Conservation (phyloP, 1,284 basidiomycete species). For the Ustilago trichophora region DNA sequence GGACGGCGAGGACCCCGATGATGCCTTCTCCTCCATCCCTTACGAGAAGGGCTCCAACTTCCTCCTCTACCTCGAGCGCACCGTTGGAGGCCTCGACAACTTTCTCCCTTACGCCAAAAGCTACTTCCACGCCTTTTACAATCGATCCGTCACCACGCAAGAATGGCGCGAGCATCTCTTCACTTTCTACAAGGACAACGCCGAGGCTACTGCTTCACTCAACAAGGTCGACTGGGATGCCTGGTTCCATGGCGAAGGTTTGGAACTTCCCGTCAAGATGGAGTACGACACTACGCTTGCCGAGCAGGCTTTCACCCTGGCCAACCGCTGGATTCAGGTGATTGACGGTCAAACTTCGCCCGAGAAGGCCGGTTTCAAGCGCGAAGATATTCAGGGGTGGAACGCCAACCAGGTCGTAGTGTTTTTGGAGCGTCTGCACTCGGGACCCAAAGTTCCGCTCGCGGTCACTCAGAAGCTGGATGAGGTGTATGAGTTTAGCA, state of each 20-base stretch:
- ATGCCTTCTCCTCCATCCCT: slow-evolving; percentile 71
- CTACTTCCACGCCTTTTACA: slow-evolving; percentile 73
- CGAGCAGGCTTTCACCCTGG: slow-evolving; percentile 74
- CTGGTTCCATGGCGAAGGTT: slow-evolving; percentile 87
- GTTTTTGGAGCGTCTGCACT: slow-evolving; percentile 69
- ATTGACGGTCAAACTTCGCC: slow-evolving; percentile 22
- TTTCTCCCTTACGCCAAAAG: slow-evolving; percentile 72
- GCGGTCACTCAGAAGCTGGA: slow-evolving; percentile 67
- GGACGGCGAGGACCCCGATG: slow-evolving; percentile 75
- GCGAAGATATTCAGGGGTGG: slow-evolving; percentile 57
- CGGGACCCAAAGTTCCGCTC: slow-evolving; percentile 62
- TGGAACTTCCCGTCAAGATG: slow-evolving; percentile 79
- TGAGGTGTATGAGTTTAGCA: slow-evolving; percentile 67
- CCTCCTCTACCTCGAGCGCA: slow-evolving; percentile 75
- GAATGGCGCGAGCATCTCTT: slow-evolving; percentile 88
- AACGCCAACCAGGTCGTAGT: slow-evolving; percentile 67
- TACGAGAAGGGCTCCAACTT: slow-evolving; percentile 82
- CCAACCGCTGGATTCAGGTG: slow-evolving; percentile 76
- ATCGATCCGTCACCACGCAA: slow-evolving; percentile 84
- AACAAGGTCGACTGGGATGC: slow-evolving; percentile 76
- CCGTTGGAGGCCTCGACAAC: slow-evolving; percentile 83
- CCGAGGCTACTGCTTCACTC: slow-evolving; percentile 70
- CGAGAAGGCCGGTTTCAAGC: slow-evolving; percentile 36
- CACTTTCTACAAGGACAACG: slow-evolving; percentile 74
- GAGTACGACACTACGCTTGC: slow-evolving; percentile 85